phyloP scores from a whole-genome alignment of 2,329 filamentous ascomycete genomes.

The Cladosporium sp. region DNA sequence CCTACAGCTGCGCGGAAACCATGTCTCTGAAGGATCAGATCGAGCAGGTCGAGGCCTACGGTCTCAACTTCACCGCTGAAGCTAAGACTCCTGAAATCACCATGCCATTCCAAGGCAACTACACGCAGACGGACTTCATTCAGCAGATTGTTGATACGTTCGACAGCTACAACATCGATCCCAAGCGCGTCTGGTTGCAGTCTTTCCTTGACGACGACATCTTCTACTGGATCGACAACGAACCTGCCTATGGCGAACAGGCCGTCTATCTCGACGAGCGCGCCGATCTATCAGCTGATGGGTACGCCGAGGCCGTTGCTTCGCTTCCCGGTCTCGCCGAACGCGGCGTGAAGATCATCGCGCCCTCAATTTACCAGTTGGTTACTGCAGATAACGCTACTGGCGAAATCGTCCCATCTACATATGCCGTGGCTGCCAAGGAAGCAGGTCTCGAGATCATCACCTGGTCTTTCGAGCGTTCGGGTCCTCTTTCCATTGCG shows the following conservation, averaged over 20 bases:
- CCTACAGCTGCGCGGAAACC: conserved; percentile 56
- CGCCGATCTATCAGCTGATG: conserved; percentile 48
- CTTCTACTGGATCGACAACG: conserved; percentile 62
- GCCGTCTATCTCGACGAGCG: conserved; percentile 63
- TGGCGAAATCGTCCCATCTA: conserved; percentile 57
- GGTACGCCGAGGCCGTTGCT: conserved; percentile 51
- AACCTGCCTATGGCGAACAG: conserved; percentile 58
- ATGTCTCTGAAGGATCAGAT: conserved; percentile 62
- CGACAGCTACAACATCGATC: conserved; percentile 49
- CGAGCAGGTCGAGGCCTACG: conserved; percentile 47
- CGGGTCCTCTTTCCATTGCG: conserved; percentile 50
- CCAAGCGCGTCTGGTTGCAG: conserved; percentile 57
- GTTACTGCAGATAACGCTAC: conserved; percentile 45
- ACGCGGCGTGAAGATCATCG: conserved; percentile 59
- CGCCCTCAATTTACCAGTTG: conserved; percentile 61
- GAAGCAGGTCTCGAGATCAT: conserved; percentile 61
- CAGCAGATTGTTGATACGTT: conserved; percentile 63
- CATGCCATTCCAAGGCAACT: conserved; percentile 64
- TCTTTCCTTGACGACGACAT: conserved; percentile 54
- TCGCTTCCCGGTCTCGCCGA: conserved; percentile 54
- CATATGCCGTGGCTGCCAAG: conserved; percentile 59
- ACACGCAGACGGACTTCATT: conserved; percentile 62
- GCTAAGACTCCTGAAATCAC: conserved; percentile 62
- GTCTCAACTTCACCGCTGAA: conserved; percentile 60
- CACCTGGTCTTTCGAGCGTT: conserved; percentile 66